phyloP scores from a whole-genome alignment of 1,284 basidiomycete species.

The Leccinum angustisporum region DNA sequence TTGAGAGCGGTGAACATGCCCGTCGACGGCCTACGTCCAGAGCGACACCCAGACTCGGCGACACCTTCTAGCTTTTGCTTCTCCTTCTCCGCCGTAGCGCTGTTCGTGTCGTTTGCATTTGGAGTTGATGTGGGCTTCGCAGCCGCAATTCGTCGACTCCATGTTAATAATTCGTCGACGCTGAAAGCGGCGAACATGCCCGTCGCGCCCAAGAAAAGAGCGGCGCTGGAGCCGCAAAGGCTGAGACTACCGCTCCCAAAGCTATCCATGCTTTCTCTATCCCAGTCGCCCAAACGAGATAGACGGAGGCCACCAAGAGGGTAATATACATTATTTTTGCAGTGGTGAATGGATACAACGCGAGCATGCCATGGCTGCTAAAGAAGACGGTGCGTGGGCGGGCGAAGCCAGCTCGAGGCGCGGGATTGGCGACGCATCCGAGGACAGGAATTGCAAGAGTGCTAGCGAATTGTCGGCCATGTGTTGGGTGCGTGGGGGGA shows the following conservation, averaged over 20 bases:
- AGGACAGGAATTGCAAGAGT: slow-evolving; percentile 79
- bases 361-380: slow-evolving; percentile 66
- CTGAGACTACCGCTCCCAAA: slow-evolving; percentile 44
- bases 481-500: slow-evolving; percentile 77
- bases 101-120: slow-evolving; percentile 12
- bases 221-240: slow-evolving; percentile 30
- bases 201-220: too few relatives aligned
- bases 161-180: slow-evolving; percentile 47
- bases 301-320: slow-evolving; percentile 48
- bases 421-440: slow-evolving; percentile 62
- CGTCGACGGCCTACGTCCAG: slow-evolving; percentile 62
- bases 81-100: not conserved
- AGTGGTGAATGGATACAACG: slow-evolving; percentile 72
- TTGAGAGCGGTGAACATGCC: slow-evolving; percentile 47
- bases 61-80: not conserved
- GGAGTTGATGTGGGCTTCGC: not conserved
- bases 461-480: slow-evolving; percentile 92
- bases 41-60: slow-evolving; percentile 45
- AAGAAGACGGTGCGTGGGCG: slow-evolving; percentile 77
- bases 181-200: slow-evolving; percentile 39
- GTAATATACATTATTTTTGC: slow-evolving; percentile 72
- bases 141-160: not conserved
- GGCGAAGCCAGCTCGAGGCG: slow-evolving; percentile 53
- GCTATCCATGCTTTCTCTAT: slow-evolving; percentile 36
- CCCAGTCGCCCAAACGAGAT: slow-evolving; percentile 40